Evolutionary conservation across 1,284 basidiomycete species (phyloP).

Genomic region (Sanghuangporus sanghuang): DNA sequence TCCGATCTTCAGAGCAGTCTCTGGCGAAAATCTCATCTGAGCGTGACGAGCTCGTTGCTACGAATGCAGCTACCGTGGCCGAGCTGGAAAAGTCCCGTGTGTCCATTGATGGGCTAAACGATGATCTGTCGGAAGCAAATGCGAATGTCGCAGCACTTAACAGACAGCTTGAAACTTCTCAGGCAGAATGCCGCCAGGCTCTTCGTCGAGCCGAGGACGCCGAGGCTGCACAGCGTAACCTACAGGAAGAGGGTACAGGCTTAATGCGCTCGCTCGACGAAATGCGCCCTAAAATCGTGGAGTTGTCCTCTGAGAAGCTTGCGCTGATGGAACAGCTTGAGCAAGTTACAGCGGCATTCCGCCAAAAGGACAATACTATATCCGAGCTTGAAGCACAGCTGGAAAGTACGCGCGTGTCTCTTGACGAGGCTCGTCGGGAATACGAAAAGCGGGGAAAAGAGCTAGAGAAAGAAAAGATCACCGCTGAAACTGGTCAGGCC

Average conservation of each 20-base stretch:
- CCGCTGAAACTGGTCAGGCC: slow-evolving; percentile 41
- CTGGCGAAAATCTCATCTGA: slow-evolving; percentile 40
- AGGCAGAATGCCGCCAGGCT: slow-evolving; percentile 56
- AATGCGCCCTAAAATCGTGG: slow-evolving; percentile 79
- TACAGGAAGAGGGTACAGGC: slow-evolving; percentile 67
- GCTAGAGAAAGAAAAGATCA: slow-evolving; percentile 46
- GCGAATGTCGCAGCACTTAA: slow-evolving; percentile 46
- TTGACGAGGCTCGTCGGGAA: slow-evolving; percentile 39
- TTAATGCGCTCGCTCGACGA: slow-evolving; percentile 76
- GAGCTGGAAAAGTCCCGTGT: slow-evolving; percentile 42
- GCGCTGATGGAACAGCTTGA: slow-evolving; percentile 61
- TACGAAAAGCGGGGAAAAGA: slow-evolving; percentile 36
- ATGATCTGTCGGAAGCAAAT: slow-evolving; percentile 50
- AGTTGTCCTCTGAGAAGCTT: slow-evolving; percentile 65
- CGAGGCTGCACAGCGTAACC: slow-evolving; percentile 59
- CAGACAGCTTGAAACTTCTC: slow-evolving; percentile 54
- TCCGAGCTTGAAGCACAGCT: slow-evolving; percentile 55
- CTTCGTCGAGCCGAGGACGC: slow-evolving; percentile 67
- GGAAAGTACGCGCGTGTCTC: slow-evolving; percentile 46
- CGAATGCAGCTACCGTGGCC: slow-evolving; percentile 42
- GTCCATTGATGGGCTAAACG: slow-evolving; percentile 46
- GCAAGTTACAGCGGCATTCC: slow-evolving; percentile 46
- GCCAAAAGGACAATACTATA: slow-evolving; percentile 51
- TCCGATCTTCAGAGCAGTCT: slow-evolving; percentile 36
- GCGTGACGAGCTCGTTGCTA: slow-evolving; percentile 40